Conservation (phyloP, 2,329 filamentous ascomycete species). For the Ophiocordyceps camponoti-rufipedis region DNA sequence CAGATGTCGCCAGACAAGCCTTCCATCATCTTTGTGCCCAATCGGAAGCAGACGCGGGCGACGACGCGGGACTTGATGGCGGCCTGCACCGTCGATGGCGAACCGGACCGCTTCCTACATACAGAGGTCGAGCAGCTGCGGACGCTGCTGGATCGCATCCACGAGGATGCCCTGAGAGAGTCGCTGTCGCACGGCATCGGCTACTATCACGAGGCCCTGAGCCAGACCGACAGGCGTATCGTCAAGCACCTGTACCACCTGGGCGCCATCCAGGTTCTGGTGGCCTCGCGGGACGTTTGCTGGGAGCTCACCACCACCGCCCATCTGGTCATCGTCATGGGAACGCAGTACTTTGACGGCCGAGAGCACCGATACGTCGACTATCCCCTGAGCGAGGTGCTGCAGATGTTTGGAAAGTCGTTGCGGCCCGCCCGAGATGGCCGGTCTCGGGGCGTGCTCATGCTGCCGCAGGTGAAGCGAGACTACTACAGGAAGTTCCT, state of each 20-base stretch:
- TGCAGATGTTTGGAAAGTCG: conserved; percentile 97
- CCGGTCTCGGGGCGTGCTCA: conserved; percentile 76
- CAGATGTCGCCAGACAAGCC: conserved; percentile 82
- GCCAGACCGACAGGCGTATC: conserved; percentile 75
- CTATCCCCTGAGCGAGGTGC: conserved; percentile 80
- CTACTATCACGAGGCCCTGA: conserved; percentile 92
- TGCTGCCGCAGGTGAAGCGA: conserved; percentile 85
- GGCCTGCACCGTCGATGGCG: conserved; percentile 73
- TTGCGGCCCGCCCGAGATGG: conserved; percentile 63
- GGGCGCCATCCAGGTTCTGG: conserved; percentile 73
- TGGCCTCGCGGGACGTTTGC: conserved; percentile 67
- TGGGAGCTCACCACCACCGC: conserved; percentile 86
- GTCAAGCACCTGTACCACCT: conserved; percentile 82
- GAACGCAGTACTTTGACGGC: conserved; percentile 93
- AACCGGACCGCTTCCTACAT: conserved; percentile 87
- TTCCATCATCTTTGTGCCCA: conserved; percentile 81
- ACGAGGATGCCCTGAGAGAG: conserved; percentile 75
- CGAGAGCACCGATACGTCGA: conserved; percentile 94
- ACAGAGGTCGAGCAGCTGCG: conserved; percentile 65
- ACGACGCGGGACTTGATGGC: conserved; percentile 76
- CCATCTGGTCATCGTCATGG: conserved; percentile 90
- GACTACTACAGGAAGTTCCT: conserved; percentile 99
- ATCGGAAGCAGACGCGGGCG: conserved; percentile 75
- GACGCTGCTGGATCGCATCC: conserved; percentile 64
- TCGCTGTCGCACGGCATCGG: conserved; percentile 86